These are phyloP conservation scores for Peronospora belbahrii DNA, from an alignment of 352 stramenopile species.

Conservation along the genomic window DNA sequence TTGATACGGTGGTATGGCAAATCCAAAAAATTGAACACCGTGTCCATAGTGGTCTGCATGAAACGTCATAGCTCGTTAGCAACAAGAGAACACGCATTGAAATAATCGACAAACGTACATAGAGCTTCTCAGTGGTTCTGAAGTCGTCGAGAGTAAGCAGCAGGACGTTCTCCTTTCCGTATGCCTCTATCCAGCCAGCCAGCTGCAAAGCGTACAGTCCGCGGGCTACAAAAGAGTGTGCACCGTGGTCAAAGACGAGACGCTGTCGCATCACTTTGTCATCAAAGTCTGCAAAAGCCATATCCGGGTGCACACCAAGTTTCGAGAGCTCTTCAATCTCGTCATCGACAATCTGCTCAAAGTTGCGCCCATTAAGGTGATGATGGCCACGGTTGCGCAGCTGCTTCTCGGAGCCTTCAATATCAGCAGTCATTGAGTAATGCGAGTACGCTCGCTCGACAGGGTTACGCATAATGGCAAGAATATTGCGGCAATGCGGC, in stretches of 20 bases:
- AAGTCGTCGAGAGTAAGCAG: conserved; percentile 93
- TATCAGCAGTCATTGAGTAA: conserved; percentile 84
- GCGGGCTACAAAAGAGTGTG: conserved; percentile 73
- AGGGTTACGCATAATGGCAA: conserved; percentile 79
- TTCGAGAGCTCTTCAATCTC: conserved; percentile 58
- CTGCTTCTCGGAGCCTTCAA: conserved; percentile 63
- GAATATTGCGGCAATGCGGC: conserved; percentile 73
- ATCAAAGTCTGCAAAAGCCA: conserved; percentile 69
- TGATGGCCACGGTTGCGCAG: conserved; percentile 71
- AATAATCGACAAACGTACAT: conserved; percentile 31
- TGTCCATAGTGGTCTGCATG: conserved; percentile 58
- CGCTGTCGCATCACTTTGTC: conserved; percentile 41
- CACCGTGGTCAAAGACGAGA: conserved; percentile 51
- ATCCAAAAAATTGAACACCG: conserved; percentile 81
- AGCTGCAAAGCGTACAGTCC: conserved; percentile 95
- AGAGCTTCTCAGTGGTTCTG: conserved; percentile 54
- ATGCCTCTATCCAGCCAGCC: conserved; percentile 87
- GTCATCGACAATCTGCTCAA: conserved; percentile 68
- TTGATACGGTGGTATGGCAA: conserved; percentile 76
- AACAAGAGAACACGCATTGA: background rate
- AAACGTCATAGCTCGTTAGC: conserved; percentile 10
- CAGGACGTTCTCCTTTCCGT: conserved; percentile 85
- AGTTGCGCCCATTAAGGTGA: conserved; percentile 48
- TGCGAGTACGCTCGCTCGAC: conserved; percentile 84
- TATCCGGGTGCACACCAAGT: conserved; percentile 61